Percentiles rank a stretch among this genome's conserved stretches.
These are phyloP conservation scores for Pythium pyrilobum DNA, from an alignment of 352 stramenopile species.

Conservation along the genomic window DNA sequence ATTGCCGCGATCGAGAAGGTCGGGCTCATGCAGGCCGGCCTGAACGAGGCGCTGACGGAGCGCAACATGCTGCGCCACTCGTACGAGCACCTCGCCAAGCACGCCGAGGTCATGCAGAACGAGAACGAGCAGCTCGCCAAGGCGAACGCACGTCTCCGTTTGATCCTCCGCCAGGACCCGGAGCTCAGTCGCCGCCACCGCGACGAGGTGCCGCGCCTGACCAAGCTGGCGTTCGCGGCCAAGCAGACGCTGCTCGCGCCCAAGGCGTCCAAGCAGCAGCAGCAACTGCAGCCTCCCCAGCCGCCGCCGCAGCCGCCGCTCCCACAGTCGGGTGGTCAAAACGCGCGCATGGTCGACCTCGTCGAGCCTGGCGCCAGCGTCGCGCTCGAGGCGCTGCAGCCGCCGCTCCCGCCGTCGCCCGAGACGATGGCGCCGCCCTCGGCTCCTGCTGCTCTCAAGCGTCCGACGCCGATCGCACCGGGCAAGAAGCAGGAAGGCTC, in stretches of 20 bases:
- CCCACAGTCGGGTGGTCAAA: slow-evolving; percentile 8
- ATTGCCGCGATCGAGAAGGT: slow-evolving; percentile 80
- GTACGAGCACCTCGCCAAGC: slow-evolving; percentile 63
- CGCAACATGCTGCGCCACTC: slow-evolving; percentile 68
- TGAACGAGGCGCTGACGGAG: slow-evolving; percentile 70
- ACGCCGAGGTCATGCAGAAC: slow-evolving; percentile 71
- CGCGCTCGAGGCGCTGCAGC: slow-evolving; percentile 35
- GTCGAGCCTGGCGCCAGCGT: slow-evolving; percentile 19
- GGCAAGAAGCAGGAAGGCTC: slow-evolving; percentile 49
- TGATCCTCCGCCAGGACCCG: slow-evolving; percentile 81
- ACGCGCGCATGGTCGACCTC: slow-evolving; percentile 14
- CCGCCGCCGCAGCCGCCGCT: slow-evolving; percentile 3
- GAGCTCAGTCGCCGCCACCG: slow-evolving; percentile 81
- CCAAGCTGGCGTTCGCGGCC: slow-evolving; percentile 66
- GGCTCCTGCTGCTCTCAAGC: slow-evolving; percentile 44
- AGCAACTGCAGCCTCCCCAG: slow-evolving; percentile 16
- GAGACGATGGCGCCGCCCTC: slow-evolving; percentile 18
- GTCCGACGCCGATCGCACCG: slow-evolving; percentile 46
- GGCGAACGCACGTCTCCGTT: slow-evolving; percentile 72
- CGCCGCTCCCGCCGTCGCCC: slow-evolving; percentile 18
- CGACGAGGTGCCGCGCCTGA: slow-evolving; percentile 78
- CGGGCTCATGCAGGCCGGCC: slow-evolving; percentile 62
- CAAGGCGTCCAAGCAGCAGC: slow-evolving; percentile 34
- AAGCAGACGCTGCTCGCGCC: slow-evolving; percentile 50
- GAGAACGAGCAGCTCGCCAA: slow-evolving; percentile 84